Percentiles rank a stretch among this genome's conserved stretches.
Conservation (phyloP, 345 rosid genomes). For the Cardamine occulta region DNA sequence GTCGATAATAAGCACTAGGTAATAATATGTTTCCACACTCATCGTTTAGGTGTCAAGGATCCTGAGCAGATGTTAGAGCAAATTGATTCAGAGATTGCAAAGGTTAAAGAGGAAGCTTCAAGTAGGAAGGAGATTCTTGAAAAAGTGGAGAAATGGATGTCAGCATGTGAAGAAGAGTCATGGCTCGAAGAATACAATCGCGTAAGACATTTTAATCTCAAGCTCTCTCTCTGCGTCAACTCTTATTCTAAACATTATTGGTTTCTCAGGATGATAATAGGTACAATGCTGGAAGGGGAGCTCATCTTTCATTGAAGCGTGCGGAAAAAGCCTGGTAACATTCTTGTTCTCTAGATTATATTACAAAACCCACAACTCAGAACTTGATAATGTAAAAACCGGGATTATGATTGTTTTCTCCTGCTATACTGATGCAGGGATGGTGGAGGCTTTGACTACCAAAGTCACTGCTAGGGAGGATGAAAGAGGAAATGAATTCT, state of each 20-base stretch:
- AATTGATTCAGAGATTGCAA: conserved; percentile 66
- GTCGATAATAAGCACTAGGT: not conserved
- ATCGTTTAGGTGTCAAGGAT: conserved; percentile 55
- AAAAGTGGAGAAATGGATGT: conserved; percentile 74
- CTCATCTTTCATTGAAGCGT: conserved; percentile 70
- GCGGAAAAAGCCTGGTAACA: conserved; percentile 85
- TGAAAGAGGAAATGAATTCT: conserved; percentile 65
- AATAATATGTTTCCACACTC: not conserved
- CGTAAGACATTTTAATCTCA: conserved; percentile 40
- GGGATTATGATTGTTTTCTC: conserved; percentile 7
- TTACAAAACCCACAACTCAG: not conserved
- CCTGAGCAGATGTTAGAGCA: conserved; percentile 55
- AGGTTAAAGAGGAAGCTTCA: conserved; percentile 64
- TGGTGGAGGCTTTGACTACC: conserved; percentile 60
- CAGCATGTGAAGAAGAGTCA: conserved; percentile 72
- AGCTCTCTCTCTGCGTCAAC: conserved; percentile 15
- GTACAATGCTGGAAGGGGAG: conserved; percentile 77
- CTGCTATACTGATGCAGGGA: conserved; percentile 49
- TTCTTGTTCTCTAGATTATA: conserved; percentile 1
- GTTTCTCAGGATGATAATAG: conserved; percentile 67
- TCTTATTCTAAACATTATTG: conserved; percentile 22
- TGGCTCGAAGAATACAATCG: conserved; percentile 86
- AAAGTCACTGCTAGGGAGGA: conserved; percentile 68
- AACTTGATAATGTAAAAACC: not conserved
- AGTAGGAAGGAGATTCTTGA: conserved; percentile 76